Evolutionary conservation across 2,329 filamentous ascomycete species (phyloP).

Genomic region (Fusarium azukiicola): DNA sequence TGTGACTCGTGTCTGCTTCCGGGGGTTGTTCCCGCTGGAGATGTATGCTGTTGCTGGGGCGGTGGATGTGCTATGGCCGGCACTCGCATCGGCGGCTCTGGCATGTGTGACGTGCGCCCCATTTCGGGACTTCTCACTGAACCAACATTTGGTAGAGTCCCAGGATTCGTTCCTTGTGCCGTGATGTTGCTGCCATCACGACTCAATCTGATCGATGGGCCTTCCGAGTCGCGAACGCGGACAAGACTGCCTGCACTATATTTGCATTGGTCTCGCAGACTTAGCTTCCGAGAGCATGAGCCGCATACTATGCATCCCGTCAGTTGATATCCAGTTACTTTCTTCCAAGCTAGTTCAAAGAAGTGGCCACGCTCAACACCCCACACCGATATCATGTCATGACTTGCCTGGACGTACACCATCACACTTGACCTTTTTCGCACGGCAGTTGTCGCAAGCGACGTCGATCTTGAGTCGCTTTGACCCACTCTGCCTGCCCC

Average conservation of each 20-base stretch:
- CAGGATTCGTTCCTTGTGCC: neutral
- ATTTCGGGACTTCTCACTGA: neutral
- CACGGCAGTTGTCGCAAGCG: constrained; percentile 67
- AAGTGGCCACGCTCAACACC: neutral
- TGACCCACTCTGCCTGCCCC: constrained; percentile 33
- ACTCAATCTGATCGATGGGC: neutral
- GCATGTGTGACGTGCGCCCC: neutral
- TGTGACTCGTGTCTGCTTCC: constrained; percentile 30
- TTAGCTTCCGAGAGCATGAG: constrained; percentile 56
- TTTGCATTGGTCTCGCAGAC: constrained; percentile 54
- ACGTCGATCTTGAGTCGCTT: constrained; percentile 69
- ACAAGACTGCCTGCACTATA: constrained; percentile 47
- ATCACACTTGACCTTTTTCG: constrained; percentile 67
- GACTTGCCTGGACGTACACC: constrained; percentile 62
- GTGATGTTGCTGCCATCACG: constrained; percentile 2
- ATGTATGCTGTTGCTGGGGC: constrained; percentile 29
- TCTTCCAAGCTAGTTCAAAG: too few species aligned
- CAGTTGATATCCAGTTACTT: neutral
- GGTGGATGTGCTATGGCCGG: neutral
- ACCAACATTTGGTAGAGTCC: neutral
- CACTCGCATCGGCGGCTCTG: constrained; percentile 1
- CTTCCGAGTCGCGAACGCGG: constrained; percentile 19
- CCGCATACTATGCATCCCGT: constrained; percentile 54
- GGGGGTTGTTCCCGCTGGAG: constrained; percentile 36
- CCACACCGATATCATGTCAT: neutral